Percentiles rank a stretch among this genome's conserved stretches.
These are phyloP conservation scores for Phytophthora idaei DNA, from an alignment of 352 stramenopile genomes.

Conservation along the genomic window DNA sequence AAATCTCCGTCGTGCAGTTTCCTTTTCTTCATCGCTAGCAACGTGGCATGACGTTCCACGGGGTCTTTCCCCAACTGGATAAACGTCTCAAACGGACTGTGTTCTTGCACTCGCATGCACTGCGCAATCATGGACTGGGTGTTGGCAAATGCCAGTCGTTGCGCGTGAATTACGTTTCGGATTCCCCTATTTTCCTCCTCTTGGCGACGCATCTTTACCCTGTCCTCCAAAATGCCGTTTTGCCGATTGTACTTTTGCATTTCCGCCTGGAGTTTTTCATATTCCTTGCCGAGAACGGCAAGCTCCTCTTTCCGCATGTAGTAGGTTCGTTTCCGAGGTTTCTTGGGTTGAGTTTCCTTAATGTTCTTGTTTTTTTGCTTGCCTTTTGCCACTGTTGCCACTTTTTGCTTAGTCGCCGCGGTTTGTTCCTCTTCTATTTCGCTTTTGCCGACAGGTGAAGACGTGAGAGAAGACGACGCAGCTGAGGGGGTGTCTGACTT, in stretches of 20 bases:
- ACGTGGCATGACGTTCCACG: slow-evolving; percentile 33
- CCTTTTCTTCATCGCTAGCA: slow-evolving; percentile 44
- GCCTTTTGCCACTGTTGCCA: background rate
- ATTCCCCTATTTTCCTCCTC: slow-evolving; percentile 37
- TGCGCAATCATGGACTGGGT: slow-evolving; percentile 48
- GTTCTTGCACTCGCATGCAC: slow-evolving; percentile 46
- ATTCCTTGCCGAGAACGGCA: slow-evolving; percentile 27
- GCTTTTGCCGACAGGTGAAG: slow-evolving; percentile 13
- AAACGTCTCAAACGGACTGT: slow-evolving; percentile 46
- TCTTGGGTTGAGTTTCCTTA: slow-evolving; percentile 26
- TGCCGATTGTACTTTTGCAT: slow-evolving; percentile 31
- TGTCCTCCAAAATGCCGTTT: slow-evolving; percentile 30
- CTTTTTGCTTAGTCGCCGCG: background rate
- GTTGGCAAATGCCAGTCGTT: slow-evolving; percentile 46
- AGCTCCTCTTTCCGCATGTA: slow-evolving; percentile 58
- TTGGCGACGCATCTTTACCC: slow-evolving; percentile 21
- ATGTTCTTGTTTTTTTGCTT: slow-evolving; percentile 9
- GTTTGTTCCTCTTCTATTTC: slow-evolving; percentile 13
- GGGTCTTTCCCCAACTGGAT: slow-evolving; percentile 45
- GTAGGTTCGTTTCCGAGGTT: slow-evolving; percentile 47
- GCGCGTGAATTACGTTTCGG: slow-evolving; percentile 36
- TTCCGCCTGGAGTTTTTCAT: slow-evolving; percentile 28
- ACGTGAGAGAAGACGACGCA: slow-evolving; percentile 15
- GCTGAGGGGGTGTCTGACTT: background rate
- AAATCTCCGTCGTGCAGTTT: slow-evolving; percentile 42